A percentile compares a stretch with the other conserved stretches of the same genome.
Conservation (phyloP, 805 yeast species). For the Metschnikowia borealis region DNA sequence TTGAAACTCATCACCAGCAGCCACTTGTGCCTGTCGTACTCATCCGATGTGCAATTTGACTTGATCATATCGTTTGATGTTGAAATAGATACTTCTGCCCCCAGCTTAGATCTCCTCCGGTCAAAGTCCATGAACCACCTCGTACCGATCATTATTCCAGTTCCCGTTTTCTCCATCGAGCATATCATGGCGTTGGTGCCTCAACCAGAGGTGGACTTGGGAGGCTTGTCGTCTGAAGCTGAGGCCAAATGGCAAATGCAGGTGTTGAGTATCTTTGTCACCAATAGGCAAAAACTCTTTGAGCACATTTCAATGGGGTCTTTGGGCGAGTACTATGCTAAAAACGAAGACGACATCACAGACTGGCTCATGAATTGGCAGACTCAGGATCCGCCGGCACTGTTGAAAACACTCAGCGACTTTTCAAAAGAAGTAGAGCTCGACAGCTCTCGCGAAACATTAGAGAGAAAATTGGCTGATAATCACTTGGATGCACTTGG, state of each 20-base stretch:
- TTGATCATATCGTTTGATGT: constrained; percentile 36
- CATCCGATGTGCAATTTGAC: constrained; percentile 19
- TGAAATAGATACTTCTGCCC: constrained; percentile 28
- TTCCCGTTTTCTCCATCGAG: constrained; percentile 32
- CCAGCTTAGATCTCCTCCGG: constrained; percentile 35
- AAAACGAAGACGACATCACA: constrained; percentile 21
- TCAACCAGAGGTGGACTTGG: constrained; percentile 18
- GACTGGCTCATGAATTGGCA: constrained; percentile 29
- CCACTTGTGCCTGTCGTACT: constrained; percentile 14
- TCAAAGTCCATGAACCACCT: constrained; percentile 10
- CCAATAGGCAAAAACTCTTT: constrained; percentile 26
- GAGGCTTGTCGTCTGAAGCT: constrained; percentile 18
- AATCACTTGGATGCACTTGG: constrained; percentile 10
- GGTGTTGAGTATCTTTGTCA: constrained; percentile 26
- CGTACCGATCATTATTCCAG: constrained; percentile 35
- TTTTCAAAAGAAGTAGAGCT: constrained; percentile 20
- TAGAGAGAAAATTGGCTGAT: constrained; percentile 13
- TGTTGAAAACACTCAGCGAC: constrained; percentile 15
- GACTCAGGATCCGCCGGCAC: constrained; percentile 12
- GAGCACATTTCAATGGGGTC: constrained; percentile 17
- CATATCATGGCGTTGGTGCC: constrained; percentile 24
- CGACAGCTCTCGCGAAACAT: constrained; percentile 22
- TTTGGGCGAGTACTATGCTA: constrained; percentile 26
- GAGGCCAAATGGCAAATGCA: constrained; percentile 31
- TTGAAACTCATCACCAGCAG: constrained; percentile 16